Evolutionary conservation across 2,329 filamentous ascomycete genomes (phyloP).

Genomic region (Curvularia eragrostidis): DNA sequence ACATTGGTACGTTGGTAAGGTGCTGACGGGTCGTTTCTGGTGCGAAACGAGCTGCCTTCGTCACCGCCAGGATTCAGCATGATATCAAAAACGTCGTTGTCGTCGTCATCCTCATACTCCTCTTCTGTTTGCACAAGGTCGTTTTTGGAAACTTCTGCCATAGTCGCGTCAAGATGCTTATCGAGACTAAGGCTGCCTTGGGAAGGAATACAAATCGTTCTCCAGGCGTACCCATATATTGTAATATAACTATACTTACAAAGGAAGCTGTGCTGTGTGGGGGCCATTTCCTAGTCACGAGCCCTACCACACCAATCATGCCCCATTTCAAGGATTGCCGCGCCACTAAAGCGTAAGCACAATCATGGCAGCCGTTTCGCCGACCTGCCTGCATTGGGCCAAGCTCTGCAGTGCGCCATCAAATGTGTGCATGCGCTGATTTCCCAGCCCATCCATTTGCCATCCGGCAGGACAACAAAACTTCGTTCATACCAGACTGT

Average conservation of each 20-base stretch:
- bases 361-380: not conserved
- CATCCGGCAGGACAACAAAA: not conserved
- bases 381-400: not conserved
- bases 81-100: not conserved
- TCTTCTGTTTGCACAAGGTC: not conserved
- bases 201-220: not conserved
- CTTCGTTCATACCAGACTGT: not conserved
- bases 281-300: not conserved
- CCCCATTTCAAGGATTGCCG: not conserved
- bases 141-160: not conserved
- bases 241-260: not conserved
- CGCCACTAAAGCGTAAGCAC: not conserved
- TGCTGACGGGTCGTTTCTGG: not conserved
- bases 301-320: not conserved
- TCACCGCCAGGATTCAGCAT: not conserved
- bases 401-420: not conserved
- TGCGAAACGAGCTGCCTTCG: not conserved
- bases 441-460: not conserved
- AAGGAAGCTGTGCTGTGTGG: not conserved
- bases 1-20: not conserved
- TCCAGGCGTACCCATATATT: not conserved
- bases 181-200: not conserved
- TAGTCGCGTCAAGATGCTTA: not conserved
- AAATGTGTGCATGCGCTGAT: not conserved
- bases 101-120: not conserved